Evolutionary conservation across 2,329 filamentous ascomycete genomes (phyloP).

Genomic region (Arthrinium phaeospermum): DNA sequence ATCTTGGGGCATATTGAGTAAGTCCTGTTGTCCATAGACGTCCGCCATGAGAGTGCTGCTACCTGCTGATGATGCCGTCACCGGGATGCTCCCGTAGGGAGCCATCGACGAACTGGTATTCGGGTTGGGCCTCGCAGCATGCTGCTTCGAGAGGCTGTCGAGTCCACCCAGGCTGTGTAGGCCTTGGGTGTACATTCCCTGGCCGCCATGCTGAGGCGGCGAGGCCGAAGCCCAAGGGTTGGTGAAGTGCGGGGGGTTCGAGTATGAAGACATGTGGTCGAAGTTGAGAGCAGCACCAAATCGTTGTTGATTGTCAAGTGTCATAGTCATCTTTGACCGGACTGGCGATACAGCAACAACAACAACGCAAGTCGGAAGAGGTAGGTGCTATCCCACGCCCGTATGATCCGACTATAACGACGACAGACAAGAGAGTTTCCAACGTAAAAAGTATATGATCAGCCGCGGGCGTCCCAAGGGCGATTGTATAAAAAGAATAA

Average conservation of each 20-base stretch:
- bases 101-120: constrained; percentile 68
- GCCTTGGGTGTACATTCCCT: constrained; percentile 68
- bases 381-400: constrained; percentile 36
- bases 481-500: constrained; percentile 50
- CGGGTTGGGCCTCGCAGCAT: constrained; percentile 62
- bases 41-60: constrained; percentile 65
- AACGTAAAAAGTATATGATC: constrained; percentile 47
- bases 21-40: constrained; percentile 65
- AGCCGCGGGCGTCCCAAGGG: constrained; percentile 52
- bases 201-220: constrained; percentile 57
- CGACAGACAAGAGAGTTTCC: constrained; percentile 28
- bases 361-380: constrained; percentile 27
- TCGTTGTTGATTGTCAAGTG: constrained; percentile 87
- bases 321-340: constrained; percentile 82
- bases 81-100: constrained; percentile 74
- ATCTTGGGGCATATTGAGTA: constrained; percentile 78
- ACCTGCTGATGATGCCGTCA: constrained; percentile 77
- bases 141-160: constrained; percentile 62
- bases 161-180: constrained; percentile 63
- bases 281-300: constrained; percentile 79
- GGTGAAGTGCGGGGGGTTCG: constrained; percentile 77
- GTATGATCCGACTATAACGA: constrained; percentile 26
- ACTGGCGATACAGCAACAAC: constrained; percentile 27
- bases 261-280: constrained; percentile 76
- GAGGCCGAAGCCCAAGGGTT: constrained; percentile 82